These are phyloP conservation scores for Saccharomyces hybrid DNA, from an alignment of 1,139 yeast genomes.

Conservation along the genomic window DNA sequence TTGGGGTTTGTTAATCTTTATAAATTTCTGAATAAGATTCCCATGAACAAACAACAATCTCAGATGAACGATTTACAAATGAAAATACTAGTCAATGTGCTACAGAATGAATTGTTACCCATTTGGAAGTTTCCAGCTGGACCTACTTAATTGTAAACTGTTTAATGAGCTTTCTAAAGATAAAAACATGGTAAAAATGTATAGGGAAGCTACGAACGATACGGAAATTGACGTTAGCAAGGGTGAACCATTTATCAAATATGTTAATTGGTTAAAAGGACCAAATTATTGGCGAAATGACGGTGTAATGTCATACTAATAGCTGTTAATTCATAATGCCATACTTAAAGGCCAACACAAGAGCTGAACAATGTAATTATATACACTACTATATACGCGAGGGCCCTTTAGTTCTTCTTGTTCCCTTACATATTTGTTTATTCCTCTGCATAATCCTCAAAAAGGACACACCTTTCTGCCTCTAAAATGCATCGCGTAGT, in stretches of 20 bases:
- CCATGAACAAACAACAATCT: constrained; percentile 13
- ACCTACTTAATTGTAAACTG: constrained; percentile 15
- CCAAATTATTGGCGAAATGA: constrained; percentile 13
- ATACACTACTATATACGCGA: neutral
- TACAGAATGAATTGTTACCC: constrained; percentile 18
- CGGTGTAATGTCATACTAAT: constrained; percentile 1
- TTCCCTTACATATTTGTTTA: neutral
- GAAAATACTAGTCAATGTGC: constrained; percentile 13
- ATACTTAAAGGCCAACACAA: neutral
- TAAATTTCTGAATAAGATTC: constrained; percentile 18
- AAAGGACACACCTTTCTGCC: neutral
- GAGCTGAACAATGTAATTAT: neutral
- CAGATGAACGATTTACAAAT: constrained; percentile 15
- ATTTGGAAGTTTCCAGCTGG: constrained; percentile 22
- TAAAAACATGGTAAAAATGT: constrained; percentile 8
- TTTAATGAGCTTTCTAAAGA: constrained; percentile 13
- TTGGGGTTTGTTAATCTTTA: constrained; percentile 20
- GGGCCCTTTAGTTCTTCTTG: neutral
- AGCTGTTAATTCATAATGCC: too few species aligned
- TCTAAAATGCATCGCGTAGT: neutral
- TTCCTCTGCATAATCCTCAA: neutral
- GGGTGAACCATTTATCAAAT: constrained; percentile 14
- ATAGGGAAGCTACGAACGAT: constrained; percentile 10
- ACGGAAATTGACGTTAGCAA: constrained; percentile 7
- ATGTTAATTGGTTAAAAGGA: constrained; percentile 19